Evolutionary conservation across 2,329 filamentous ascomycete species (phyloP).

Genomic region (Thielaviopsis populi): DNA sequence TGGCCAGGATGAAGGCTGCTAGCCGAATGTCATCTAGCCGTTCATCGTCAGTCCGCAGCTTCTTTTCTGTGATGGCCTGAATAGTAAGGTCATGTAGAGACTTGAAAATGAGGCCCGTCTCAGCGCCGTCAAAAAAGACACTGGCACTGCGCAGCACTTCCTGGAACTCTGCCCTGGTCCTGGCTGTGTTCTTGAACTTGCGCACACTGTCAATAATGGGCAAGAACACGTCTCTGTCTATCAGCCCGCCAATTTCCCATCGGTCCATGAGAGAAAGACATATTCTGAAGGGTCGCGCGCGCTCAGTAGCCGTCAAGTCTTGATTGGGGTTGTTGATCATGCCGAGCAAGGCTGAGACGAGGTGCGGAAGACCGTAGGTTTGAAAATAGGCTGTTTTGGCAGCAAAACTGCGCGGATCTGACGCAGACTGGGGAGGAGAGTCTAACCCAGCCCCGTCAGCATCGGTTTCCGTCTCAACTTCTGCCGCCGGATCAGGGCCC

Average conservation of each 20-base stretch:
- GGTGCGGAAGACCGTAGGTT: conserved; percentile 55
- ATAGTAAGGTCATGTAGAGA: conserved; percentile 58
- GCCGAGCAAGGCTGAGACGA: conserved; percentile 59
- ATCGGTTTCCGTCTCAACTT: conserved; percentile 18
- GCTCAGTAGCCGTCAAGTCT: conserved; percentile 33
- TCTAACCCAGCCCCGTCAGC: conserved; percentile 30
- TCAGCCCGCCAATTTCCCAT: conserved; percentile 86
- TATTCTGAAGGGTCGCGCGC: conserved; percentile 75
- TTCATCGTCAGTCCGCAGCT: conserved; percentile 24
- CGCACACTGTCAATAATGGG: conserved; percentile 70
- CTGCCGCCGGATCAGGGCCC: conserved; percentile 50
- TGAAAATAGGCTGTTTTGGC: conserved; percentile 71
- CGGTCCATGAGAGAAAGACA: conserved; percentile 94
- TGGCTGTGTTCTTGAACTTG: conserved; percentile 50
- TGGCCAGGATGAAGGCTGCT: conserved; percentile 64
- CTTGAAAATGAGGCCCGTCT: conserved; percentile 83
- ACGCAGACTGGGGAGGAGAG: conserved; percentile 29
- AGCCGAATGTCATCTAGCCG: conserved; percentile 52
- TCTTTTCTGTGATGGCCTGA: conserved; percentile 31
- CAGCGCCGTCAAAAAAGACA: conserved; percentile 93
- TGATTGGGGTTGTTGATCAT: conserved; percentile 50
- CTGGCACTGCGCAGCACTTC: conserved; percentile 88
- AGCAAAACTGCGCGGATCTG: conserved; percentile 33
- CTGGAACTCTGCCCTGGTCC: conserved; percentile 54
- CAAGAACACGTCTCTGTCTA: conserved; percentile 79